These are phyloP conservation scores for Claviceps quebecensis DNA, from an alignment of 2,329 filamentous ascomycete species.

Conservation along the genomic window DNA sequence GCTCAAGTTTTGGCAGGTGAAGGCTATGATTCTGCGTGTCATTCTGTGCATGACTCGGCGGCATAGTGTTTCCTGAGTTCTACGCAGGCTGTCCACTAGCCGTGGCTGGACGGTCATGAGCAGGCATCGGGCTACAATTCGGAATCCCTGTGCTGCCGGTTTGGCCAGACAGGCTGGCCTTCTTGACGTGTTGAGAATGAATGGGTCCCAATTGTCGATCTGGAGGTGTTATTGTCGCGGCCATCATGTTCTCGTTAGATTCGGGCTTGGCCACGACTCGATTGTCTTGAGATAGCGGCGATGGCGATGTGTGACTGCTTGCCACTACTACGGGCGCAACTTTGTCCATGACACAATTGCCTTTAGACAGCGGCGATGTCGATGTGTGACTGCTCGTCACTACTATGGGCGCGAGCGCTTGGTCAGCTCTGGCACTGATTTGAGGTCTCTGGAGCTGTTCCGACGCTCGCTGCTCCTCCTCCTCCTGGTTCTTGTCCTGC, in stretches of 20 bases:
- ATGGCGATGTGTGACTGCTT: slow-evolving; percentile 1
- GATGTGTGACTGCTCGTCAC: not conserved
- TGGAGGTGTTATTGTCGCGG: too few species aligned
- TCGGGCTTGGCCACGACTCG: not conserved
- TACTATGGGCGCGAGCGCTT: not conserved
- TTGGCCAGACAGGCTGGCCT: not conserved
- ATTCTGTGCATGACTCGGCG: not conserved
- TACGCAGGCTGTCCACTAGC: slow-evolving; percentile 9
- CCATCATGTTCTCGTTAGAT: not conserved
- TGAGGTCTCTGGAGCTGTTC: not conserved
- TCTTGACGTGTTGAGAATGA: not conserved
- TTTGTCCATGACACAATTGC: not conserved
- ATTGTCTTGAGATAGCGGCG: slow-evolving; percentile 1
- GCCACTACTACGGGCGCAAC: not conserved
- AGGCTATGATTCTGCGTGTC: not conserved
- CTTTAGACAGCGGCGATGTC: slow-evolving; percentile 3
- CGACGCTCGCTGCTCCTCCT: not conserved
- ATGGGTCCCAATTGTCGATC: not conserved
- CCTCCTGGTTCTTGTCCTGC: not conserved
- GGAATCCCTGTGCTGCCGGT: not conserved
- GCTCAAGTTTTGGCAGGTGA: not conserved
- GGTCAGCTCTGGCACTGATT: not conserved
- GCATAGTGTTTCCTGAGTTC: slow-evolving; percentile 6
- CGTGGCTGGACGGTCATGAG: not conserved
- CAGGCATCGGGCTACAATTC: not conserved